phyloP scores from a whole-genome alignment of 1,139 yeast species.

The Nadsonia starkeyi-henricii region DNA sequence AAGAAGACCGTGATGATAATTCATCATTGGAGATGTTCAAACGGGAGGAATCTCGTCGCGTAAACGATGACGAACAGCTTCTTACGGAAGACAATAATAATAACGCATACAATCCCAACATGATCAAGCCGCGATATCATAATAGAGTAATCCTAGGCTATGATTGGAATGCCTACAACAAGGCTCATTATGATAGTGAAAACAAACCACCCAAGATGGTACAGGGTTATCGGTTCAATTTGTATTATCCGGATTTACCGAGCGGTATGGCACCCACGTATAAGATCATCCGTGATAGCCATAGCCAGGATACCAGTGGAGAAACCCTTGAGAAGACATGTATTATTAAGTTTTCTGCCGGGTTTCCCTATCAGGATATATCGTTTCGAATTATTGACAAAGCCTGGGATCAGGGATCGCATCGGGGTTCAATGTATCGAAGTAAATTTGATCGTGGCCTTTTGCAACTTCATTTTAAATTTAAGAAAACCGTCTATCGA shows the following conservation, averaged over 20 bases:
- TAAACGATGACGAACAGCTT: slow-evolving; percentile 4
- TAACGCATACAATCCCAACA: background rate
- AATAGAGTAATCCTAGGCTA: slow-evolving; percentile 24
- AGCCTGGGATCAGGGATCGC: slow-evolving; percentile 26
- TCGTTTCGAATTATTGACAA: slow-evolving; percentile 25
- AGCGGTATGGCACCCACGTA: slow-evolving; percentile 22
- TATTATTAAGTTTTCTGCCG: slow-evolving; percentile 22
- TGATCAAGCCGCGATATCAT: slow-evolving; percentile 20
- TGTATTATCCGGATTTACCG: slow-evolving; percentile 23
- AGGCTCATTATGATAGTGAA: slow-evolving; percentile 22
- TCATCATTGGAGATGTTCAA: slow-evolving; percentile 2
- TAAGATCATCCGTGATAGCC: slow-evolving; percentile 16
- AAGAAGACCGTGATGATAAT: slow-evolving; percentile 1
- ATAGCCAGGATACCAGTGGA: slow-evolving; percentile 7
- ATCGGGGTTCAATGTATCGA: slow-evolving; percentile 19
- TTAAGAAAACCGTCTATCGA: slow-evolving; percentile 20
- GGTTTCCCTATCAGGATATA: slow-evolving; percentile 23
- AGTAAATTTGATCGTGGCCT: slow-evolving; percentile 25
- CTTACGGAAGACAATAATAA: slow-evolving; percentile 5
- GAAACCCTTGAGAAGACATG: slow-evolving; percentile 17
- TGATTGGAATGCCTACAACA: slow-evolving; percentile 27
- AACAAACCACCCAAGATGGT: slow-evolving; percentile 27
- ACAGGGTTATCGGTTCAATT: slow-evolving; percentile 27
- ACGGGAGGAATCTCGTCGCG: slow-evolving; percentile 9
- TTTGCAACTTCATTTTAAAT: slow-evolving; percentile 24